Conservation (phyloP, 2,329 filamentous ascomycete species). For the Tolypocladium ovalisporum region DNA sequence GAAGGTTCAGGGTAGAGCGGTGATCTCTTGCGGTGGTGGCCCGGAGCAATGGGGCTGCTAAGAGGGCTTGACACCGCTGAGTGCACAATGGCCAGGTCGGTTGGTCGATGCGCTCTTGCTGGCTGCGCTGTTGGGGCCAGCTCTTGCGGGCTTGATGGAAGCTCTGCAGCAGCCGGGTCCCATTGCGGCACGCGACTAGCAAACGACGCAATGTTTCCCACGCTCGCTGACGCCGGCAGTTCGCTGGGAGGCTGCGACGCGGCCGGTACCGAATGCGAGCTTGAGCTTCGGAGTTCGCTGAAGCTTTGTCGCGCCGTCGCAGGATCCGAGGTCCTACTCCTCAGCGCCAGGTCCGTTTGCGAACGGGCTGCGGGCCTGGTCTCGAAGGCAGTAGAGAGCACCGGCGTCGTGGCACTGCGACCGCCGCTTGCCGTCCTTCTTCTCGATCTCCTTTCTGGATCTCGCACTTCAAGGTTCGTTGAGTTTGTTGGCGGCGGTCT, state of each 20-base stretch:
- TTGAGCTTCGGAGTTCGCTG: constrained; percentile 30
- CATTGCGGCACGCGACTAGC: constrained; percentile 22
- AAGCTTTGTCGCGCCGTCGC: constrained; percentile 26
- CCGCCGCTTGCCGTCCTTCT: constrained; percentile 42
- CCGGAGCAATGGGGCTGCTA: constrained; percentile 18
- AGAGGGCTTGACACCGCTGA: constrained; percentile 20
- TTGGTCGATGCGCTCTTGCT: constrained; percentile 21
- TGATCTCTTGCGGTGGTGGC: constrained; percentile 30
- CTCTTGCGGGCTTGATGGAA: constrained; percentile 8
- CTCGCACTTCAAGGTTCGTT: constrained; percentile 20
- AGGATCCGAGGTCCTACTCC: constrained; percentile 28
- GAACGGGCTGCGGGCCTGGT: constrained; percentile 46
- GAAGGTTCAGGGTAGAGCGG: constrained; percentile 58
- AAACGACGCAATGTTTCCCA: constrained; percentile 21
- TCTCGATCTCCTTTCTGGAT: constrained; percentile 21
- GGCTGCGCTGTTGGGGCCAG: constrained; percentile 8
- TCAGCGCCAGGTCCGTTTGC: constrained; percentile 49
- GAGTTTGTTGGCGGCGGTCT: constrained; percentile 32
- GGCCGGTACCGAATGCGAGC: constrained; percentile 20
- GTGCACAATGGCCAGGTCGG: constrained; percentile 27
- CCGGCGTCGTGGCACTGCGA: constrained; percentile 43
- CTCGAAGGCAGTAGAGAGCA: constrained; percentile 28
- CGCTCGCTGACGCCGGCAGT: constrained; percentile 6
- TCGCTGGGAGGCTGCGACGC: constrained; percentile 12
- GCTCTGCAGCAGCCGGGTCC: constrained; percentile 3